Percentiles rank a stretch among this genome's conserved stretches.
phyloP scores from a whole-genome alignment of 2,329 filamentous ascomycete genomes.

The Cercospora sojina region DNA sequence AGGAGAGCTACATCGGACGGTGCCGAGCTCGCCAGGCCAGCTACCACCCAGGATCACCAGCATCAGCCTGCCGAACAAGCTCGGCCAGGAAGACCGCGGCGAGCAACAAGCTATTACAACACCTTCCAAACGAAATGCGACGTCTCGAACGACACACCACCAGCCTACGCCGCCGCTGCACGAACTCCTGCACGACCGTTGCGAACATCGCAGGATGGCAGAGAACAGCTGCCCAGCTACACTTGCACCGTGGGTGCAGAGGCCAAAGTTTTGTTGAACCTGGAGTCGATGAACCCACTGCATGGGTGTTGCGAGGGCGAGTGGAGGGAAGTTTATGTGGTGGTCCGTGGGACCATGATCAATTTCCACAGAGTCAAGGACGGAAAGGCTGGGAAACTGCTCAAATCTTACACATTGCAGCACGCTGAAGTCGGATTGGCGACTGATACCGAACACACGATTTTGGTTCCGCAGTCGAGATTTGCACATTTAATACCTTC shows the following conservation, averaged over 20 bases:
- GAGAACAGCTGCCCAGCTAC: conserved; percentile 37
- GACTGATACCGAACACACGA: conserved; percentile 65
- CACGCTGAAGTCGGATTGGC: conserved; percentile 75
- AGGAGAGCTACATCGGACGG: not conserved
- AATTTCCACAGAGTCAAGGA: conserved; percentile 63
- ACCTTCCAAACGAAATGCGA: conserved; percentile 38
- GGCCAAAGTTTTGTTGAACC: conserved; percentile 35
- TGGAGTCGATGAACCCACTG: conserved; percentile 38
- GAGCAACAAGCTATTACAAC: conserved; percentile 39
- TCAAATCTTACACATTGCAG: conserved; percentile 69
- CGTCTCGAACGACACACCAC: conserved; percentile 34
- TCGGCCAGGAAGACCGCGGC: conserved; percentile 18
- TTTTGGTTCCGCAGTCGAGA: conserved; percentile 45
- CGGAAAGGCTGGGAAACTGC: conserved; percentile 56
- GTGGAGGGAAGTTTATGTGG: conserved; percentile 54
- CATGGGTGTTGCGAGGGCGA: conserved; percentile 33
- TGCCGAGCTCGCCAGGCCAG: not conserved
- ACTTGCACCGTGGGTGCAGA: conserved; percentile 36
- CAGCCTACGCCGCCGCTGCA: conserved; percentile 34
- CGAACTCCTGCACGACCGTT: conserved; percentile 21
- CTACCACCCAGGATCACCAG: conserved; percentile 6
- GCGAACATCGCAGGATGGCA: conserved; percentile 19
- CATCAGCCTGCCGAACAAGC: conserved; percentile 4
- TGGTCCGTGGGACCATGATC: conserved; percentile 67
- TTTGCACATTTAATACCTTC: conserved; percentile 48